These are phyloP conservation scores for Solanum infundibuliforme DNA, from an alignment of 257 asterid species.

Conservation along the genomic window DNA sequence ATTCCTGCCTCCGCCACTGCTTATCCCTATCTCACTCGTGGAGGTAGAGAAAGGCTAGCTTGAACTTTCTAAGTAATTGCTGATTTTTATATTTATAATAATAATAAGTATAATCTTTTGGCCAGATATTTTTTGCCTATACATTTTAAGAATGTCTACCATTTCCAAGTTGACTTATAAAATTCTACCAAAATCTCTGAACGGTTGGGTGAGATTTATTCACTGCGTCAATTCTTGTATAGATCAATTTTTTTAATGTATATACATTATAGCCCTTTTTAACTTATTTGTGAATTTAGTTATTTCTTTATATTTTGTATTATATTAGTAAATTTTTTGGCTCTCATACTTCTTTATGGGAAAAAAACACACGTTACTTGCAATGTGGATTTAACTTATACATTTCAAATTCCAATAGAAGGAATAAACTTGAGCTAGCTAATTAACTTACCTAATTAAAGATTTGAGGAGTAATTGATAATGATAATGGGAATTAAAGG, in stretches of 20 bases:
- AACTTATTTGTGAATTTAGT: not conserved
- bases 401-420: not conserved
- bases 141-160: not conserved
- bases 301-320: not conserved
- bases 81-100: not conserved
- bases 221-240: not conserved
- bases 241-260: not conserved
- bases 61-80: not conserved
- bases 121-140: not conserved
- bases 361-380: not conserved
- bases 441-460: not conserved
- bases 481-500: not conserved
- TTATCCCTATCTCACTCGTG: rapidly evolving
- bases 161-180: not conserved
- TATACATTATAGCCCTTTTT: not conserved
- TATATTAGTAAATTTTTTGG: not conserved
- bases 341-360: not conserved
- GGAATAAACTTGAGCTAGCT: not conserved
- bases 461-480: not conserved
- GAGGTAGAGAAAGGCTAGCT: not conserved
- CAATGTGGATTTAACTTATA: not conserved
- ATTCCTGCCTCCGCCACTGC: too few relatives aligned
- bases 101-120: not conserved
- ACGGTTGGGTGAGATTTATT: not conserved
- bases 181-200: not conserved